These are phyloP conservation scores for Pulveroboletus sp. DNA, from an alignment of 768 basidiomycete species.

Conservation along the genomic window DNA sequence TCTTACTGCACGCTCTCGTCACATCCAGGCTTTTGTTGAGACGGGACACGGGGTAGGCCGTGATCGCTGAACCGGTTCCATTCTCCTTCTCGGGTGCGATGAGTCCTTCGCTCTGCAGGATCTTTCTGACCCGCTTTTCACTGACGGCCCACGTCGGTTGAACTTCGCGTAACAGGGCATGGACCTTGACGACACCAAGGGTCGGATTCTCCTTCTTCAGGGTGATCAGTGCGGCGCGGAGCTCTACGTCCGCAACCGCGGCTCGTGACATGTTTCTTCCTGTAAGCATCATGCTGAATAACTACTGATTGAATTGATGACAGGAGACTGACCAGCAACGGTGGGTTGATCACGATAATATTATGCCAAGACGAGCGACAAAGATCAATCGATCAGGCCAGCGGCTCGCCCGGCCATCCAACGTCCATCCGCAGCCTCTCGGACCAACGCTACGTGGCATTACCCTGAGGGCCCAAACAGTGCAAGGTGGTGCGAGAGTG, in stretches of 20 bases:
- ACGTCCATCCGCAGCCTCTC: background rate
- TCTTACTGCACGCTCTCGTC: slow-evolving; percentile 54
- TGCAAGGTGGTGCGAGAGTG: background rate
- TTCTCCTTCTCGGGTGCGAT: slow-evolving; percentile 23
- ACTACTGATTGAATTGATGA: background rate
- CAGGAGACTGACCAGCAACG: background rate
- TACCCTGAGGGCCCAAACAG: background rate
- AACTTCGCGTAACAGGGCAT: slow-evolving; percentile 51
- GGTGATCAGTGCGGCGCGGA: slow-evolving; percentile 48
- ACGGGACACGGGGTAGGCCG: slow-evolving; percentile 54
- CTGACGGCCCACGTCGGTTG: slow-evolving; percentile 74
- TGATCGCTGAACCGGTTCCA: background rate
- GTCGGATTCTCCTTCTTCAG: slow-evolving; percentile 56
- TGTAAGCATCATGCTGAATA: background rate
- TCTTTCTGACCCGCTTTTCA: slow-evolving; percentile 75
- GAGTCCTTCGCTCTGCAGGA: slow-evolving; percentile 58
- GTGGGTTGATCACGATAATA: background rate
- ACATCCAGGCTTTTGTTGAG: slow-evolving; percentile 63
- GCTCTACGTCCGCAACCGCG: slow-evolving; percentile 47
- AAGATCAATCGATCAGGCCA: background rate
- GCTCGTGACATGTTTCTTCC: slow-evolving; percentile 10
- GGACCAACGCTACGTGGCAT: background rate
- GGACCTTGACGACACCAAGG: slow-evolving; percentile 70
- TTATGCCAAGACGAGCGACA: background rate
- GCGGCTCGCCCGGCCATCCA: no score